Conservation (phyloP, 257 asterid species). For the Solanum bukasovii region DNA sequence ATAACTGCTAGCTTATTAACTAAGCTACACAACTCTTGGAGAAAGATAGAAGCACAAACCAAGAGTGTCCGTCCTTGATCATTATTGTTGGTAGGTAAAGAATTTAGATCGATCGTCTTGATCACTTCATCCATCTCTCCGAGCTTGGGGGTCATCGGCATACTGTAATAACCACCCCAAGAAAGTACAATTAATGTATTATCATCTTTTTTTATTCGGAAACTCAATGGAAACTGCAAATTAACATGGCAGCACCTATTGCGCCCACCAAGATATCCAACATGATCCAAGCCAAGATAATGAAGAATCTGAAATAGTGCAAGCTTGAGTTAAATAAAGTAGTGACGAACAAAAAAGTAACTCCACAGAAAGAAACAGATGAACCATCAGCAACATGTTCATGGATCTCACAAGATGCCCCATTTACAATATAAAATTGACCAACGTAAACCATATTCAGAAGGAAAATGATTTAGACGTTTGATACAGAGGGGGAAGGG, state of each 20-base stretch:
- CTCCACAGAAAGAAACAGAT: neutral
- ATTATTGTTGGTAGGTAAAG: constrained; percentile 22
- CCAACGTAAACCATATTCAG: neutral
- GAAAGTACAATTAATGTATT: neutral
- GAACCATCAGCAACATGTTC: neutral
- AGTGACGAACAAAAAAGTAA: neutral
- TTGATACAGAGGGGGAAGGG: neutral
- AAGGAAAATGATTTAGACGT: neutral
- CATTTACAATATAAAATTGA: neutral
- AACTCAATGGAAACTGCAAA: neutral
- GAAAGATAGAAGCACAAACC: constrained; percentile 79
- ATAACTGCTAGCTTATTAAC: constrained; percentile 26
- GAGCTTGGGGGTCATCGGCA: constrained; percentile 70
- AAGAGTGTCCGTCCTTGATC: constrained; percentile 62
- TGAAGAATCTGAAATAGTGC: constrained; percentile 68
- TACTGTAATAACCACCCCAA: constrained; percentile 24
- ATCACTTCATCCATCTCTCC: constrained; percentile 80
- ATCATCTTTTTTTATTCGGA: neutral
- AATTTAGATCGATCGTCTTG: constrained; percentile 45
- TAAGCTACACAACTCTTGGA: neutral
- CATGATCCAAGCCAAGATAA: constrained; percentile 94
- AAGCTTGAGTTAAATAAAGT: constrained; percentile 11
- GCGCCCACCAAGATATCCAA: constrained; percentile 92
- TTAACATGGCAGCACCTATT: constrained; percentile 32
- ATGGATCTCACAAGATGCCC: neutral